Base-by-base conservation (phyloP, 495 filamentous ascomycete genomes). In the Staphylotrichum tortipilum region DNA sequence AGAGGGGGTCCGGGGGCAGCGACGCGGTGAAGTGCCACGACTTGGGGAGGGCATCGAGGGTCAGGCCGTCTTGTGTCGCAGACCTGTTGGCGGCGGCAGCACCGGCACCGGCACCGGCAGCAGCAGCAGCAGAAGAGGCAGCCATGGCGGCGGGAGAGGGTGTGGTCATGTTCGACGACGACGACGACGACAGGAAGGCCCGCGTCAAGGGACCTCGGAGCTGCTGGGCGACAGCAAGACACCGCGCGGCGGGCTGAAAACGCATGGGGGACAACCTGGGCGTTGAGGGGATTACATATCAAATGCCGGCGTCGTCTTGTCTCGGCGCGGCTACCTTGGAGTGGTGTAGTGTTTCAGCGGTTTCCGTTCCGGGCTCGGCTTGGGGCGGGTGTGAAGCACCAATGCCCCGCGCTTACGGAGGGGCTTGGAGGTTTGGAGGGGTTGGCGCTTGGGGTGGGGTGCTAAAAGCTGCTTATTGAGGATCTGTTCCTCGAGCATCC, bases 21-120 rank as follows among this genome's bases (percentile, higher is more conserved):
- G 78, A 83, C 6, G 78, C 80, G 4, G 86, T 95, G 69, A 95
- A 95, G 47, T 72, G 75, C 73, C 85, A 88, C 35, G 88, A 86
- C 66, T 95, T 96, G 21, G 86, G 87, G 31, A 98, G 73, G 10
- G 88, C 82, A 42, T 71, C 63, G 29, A 95, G 70, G 22, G 86
- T 67, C 7, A 50, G 46, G 23, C 62, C 62, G 17, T 57, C 47
- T 10, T 29, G 35, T 1, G 7, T 33, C 3, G 19, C 4, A 9
- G 41, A 35, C 10, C 44, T 30, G 52, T 52, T 63, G 52, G 51
- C 52, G 9, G 53, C 55, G 26, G 53, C n/a, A n/a, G n/a, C n/a
- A n/a, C n/a, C n/a, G n/a, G n/a, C n/a, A n/a, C n/a, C n/a, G n/a
- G n/a, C n/a, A n/a, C n/a, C n/a, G n/a, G n/a, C n/a, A n/a, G n/a